A percentile compares a stretch with the other conserved stretches of the same genome.
phyloP scores from a whole-genome alignment of 176 grass and related monocot genomes.

The Saccharum spontaneum region DNA sequence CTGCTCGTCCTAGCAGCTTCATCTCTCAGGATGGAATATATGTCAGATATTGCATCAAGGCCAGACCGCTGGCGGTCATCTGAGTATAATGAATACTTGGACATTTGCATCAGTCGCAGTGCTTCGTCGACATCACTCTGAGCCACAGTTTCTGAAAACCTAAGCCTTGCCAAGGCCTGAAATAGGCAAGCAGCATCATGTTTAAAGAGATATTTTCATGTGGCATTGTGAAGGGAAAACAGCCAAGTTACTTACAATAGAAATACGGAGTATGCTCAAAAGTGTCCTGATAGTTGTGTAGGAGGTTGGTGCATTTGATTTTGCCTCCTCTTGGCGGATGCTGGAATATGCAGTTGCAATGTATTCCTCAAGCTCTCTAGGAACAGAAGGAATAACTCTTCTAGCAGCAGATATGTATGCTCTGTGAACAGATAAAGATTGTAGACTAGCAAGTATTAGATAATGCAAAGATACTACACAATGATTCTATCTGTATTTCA shows the following conservation, averaged over 20 bases:
- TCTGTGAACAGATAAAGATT: constrained; percentile 50
- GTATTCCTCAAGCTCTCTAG: constrained; percentile 91
- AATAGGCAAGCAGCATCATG: background rate
- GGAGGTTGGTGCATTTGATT: constrained; percentile 96
- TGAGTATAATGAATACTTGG: constrained; percentile 88
- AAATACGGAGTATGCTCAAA: constrained; percentile 95
- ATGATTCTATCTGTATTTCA: background rate
- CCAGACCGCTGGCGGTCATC: constrained; percentile 92
- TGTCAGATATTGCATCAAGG: constrained; percentile 95
- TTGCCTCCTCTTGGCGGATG: constrained; percentile 99
- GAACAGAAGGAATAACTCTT: constrained; percentile 80
- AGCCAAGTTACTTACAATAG: constrained; percentile 73
- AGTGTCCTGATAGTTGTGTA: constrained; percentile 97
- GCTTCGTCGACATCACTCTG: constrained; percentile 96
- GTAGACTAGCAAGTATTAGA: constrained; percentile 19
- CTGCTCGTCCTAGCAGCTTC: constrained; percentile 78
- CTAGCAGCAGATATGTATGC: constrained; percentile 98
- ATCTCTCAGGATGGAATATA: constrained; percentile 93
- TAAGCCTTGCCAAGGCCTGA: constrained; percentile 94
- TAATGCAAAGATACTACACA: background rate
- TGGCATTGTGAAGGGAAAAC: background rate
- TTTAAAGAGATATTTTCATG: background rate
- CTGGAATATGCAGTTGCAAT: constrained; percentile 96
- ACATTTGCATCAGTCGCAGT: constrained; percentile 97
- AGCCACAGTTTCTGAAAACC: constrained; percentile 84